Conservation (phyloP, 192 early-diverging fungal species). For the Pecoramyces ruminantium region DNA sequence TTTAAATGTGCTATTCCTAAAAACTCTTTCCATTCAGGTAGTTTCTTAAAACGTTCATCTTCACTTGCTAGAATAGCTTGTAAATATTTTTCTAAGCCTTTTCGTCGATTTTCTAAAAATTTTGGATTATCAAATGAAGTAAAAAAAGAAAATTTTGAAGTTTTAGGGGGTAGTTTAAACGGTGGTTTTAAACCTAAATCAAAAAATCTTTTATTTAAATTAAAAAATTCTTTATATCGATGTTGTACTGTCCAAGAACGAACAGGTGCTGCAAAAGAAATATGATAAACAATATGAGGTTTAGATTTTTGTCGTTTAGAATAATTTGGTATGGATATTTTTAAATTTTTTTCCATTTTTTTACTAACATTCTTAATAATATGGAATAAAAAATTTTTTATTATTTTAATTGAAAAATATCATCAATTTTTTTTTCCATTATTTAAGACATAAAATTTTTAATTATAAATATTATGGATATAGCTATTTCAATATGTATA, state of each 20-base stretch:
- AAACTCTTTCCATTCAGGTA: slow-evolving; percentile 57
- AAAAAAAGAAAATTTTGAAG: slow-evolving; percentile 32
- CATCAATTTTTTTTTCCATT: too few species aligned
- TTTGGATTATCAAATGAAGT: slow-evolving; percentile 35
- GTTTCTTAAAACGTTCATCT: slow-evolving; percentile 62
- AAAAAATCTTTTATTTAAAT: slow-evolving; percentile 39
- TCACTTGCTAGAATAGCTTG: slow-evolving; percentile 45
- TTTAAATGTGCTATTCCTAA: slow-evolving; percentile 39
- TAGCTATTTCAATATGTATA: too few species aligned
- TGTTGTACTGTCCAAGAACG: slow-evolving; percentile 72
- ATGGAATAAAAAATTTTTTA: too few species aligned
- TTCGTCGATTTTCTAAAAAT: slow-evolving; percentile 52
- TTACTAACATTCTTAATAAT: too few species aligned
- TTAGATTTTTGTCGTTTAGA: slow-evolving; percentile 21
- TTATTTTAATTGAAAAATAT: too few species aligned
- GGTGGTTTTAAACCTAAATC: slow-evolving; percentile 46
- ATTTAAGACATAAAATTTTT: too few species aligned
- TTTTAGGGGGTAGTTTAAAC: slow-evolving; percentile 51
- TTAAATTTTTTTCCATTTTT: not conserved
- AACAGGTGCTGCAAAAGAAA: slow-evolving; percentile 58
- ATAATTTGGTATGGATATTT: not conserved
- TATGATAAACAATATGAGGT: slow-evolving; percentile 52
- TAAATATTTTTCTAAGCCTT: slow-evolving; percentile 63
- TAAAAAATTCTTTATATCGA: slow-evolving; percentile 61
- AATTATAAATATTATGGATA: too few species aligned